Evolutionary conservation across 2,329 filamentous ascomycete species (phyloP), one percentile per base, ranked within the genome.

Genomic region (Phyllosticta citrichinensis): DNA sequence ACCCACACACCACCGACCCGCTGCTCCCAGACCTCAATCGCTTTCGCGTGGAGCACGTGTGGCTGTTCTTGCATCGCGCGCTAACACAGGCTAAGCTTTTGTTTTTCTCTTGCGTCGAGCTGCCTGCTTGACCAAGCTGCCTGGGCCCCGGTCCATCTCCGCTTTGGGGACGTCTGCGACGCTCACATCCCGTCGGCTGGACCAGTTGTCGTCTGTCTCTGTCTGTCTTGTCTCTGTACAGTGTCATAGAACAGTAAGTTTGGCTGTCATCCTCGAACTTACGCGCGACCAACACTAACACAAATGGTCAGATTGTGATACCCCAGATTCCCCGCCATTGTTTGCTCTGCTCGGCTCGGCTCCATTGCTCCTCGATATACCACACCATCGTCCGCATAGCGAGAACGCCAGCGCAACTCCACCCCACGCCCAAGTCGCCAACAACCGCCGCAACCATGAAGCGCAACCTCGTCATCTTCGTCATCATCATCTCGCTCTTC

Each of bases 401-500:
- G 12, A 27, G 33, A 33, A 33, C 56, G 27, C 10, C 17, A 25
- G 20, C 14, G 27, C 20, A 12, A 47, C 22, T 4, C 24, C 47
- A 40, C 11, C 27, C 25, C 52, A 51, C n/a, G 17, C 33, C 24
- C 57, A 14, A 8, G 5, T 27, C n/a, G n/a, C 25, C n/a, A 14
- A 14, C 10, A 3, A 33, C 3, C 53, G 11, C 51, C 57, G 30
- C 58, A 61, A 76, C 57, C 54, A 80, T 80, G 78, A 71, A 78
- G 70, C 76, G 77, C 71, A 80, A 80, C 71, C 71, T 80, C 65
- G 77, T 78, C 72, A 78, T 80, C 72, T 78, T 78, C 70, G 71
- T 79, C 67, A 80, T 80, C 70, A 76, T 80, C 69, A 74, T 80
- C 66, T 75, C 80, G 69, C 78, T 80, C 67, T 79, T 80, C 73